These are phyloP conservation scores for Botrytis porri DNA, from an alignment of 2,329 filamentous ascomycete genomes.

Conservation along the genomic window DNA sequence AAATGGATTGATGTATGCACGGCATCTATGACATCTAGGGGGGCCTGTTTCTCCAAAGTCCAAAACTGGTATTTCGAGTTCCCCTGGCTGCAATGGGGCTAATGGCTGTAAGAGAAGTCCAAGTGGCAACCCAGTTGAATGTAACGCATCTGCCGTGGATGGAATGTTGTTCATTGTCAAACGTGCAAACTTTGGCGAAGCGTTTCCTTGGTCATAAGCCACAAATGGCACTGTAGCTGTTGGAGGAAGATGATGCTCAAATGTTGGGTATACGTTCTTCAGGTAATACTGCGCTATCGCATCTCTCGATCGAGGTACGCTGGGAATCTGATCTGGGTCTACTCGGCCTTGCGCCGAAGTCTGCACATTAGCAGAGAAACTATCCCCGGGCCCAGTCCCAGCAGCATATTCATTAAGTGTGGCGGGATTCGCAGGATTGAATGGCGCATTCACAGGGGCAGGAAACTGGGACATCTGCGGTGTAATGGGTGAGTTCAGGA, in stretches of 20 bases:
- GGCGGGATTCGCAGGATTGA: slow-evolving; percentile 44
- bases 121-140: slow-evolving; percentile 77
- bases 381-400: slow-evolving; percentile 41
- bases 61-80: slow-evolving; percentile 82
- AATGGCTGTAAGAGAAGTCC: slow-evolving; percentile 88
- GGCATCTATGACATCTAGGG: slow-evolving; percentile 85
- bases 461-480: slow-evolving; percentile 59
- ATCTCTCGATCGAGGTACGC: slow-evolving; percentile 83
- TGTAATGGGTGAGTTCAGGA: slow-evolving; percentile 45
- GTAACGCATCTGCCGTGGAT: slow-evolving; percentile 72
- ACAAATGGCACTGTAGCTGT: slow-evolving; percentile 86
- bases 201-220: slow-evolving; percentile 93
- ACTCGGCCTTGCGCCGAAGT: slow-evolving; percentile 71
- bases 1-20: slow-evolving; percentile 97
- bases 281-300: slow-evolving; percentile 79
- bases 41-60: slow-evolving; percentile 93
- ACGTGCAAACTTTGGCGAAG: slow-evolving; percentile 89
- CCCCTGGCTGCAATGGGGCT: slow-evolving; percentile 77
- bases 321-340: slow-evolving; percentile 89
- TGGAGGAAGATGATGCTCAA: slow-evolving; percentile 89
- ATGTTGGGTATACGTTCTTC: slow-evolving; percentile 86
- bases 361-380: slow-evolving; percentile 47
- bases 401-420: slow-evolving; percentile 48
- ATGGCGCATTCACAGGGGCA: slow-evolving; percentile 53
- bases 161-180: slow-evolving; percentile 94